phyloP scores from a whole-genome alignment of 2,329 filamentous ascomycete genomes.

The Trichoderma koningii region DNA sequence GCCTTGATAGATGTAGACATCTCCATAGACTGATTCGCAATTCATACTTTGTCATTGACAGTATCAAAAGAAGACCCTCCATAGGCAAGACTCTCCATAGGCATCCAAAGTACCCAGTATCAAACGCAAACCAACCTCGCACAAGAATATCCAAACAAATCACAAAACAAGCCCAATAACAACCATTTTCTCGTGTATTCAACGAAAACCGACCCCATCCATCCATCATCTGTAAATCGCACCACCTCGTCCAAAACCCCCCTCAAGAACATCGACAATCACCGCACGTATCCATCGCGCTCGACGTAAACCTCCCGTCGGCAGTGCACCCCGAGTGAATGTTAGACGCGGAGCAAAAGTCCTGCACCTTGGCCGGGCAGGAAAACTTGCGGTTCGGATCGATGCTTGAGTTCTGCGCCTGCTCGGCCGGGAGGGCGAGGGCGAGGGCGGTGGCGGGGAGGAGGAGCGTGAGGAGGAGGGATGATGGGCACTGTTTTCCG shows the following conservation, averaged over 20 bases:
- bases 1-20: background rate
- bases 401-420: slow-evolving; percentile 10
- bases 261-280: slow-evolving; percentile 3
- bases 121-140: background rate
- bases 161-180: background rate
- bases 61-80: background rate
- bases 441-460: slow-evolving; percentile 12
- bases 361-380: slow-evolving; percentile 28
- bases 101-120: background rate
- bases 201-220: background rate
- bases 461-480: background rate
- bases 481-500: background rate
- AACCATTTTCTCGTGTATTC: background rate
- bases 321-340: slow-evolving; percentile 29
- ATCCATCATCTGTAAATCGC: background rate
- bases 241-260: no score
- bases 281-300: slow-evolving; percentile 30
- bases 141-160: background rate
- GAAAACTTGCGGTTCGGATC: slow-evolving; percentile 28
- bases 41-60: background rate
- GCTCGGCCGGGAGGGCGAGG: slow-evolving; percentile 18
- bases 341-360: slow-evolving; percentile 33
- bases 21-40: background rate
- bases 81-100: no score
- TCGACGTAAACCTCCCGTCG: slow-evolving; percentile 27